Conservation (phyloP, 768 basidiomycete species). For the Pluteus cervinus region DNA sequence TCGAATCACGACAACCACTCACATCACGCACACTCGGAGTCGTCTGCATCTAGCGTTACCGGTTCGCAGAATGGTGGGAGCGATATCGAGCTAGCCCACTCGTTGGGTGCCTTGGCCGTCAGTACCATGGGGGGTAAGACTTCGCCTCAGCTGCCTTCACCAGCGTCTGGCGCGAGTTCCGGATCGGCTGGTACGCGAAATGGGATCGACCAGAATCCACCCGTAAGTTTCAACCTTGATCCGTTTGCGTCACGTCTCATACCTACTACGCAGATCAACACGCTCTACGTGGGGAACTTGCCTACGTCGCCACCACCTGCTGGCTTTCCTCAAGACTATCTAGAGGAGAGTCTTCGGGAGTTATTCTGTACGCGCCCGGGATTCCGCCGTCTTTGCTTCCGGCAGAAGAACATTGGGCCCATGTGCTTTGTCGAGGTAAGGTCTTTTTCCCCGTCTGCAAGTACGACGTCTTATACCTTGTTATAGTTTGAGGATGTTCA, state of each 20-base stretch:
- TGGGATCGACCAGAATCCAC: slow-evolving; percentile 87
- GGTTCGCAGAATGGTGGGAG: slow-evolving; percentile 17
- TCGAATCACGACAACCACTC: too few relatives aligned
- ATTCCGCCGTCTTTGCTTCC: slow-evolving; percentile 88
- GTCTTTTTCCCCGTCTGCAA: slow-evolving; percentile 27
- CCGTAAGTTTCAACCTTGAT: slow-evolving; percentile 40
- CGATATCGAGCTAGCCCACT: slow-evolving; percentile 29
- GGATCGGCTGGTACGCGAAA: slow-evolving; percentile 37
- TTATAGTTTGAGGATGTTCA: slow-evolving; percentile 84
- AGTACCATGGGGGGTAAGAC: slow-evolving; percentile 48
- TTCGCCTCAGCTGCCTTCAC: slow-evolving; percentile 75
- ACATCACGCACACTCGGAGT: slow-evolving; percentile 17
- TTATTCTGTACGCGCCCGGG: slow-evolving; percentile 78
- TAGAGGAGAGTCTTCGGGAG: slow-evolving; percentile 83
- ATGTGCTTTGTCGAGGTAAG: slow-evolving; percentile 98
- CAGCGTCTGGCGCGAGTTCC: slow-evolving; percentile 58
- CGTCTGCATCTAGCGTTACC: slow-evolving; percentile 24
- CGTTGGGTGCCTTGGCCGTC: slow-evolving; percentile 44
- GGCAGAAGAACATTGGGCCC: slow-evolving; percentile 95
- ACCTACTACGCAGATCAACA: slow-evolving; percentile 65
- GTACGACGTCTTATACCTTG: slow-evolving; percentile 28
- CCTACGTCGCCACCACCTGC: slow-evolving; percentile 72
- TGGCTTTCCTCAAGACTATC: slow-evolving; percentile 69
- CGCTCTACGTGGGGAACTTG: slow-evolving; percentile 97
- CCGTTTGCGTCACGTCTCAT: slow-evolving; percentile 2